phyloP scores from a whole-genome alignment of 78 protist species.

The Cyanophora paradoxa region DNA sequence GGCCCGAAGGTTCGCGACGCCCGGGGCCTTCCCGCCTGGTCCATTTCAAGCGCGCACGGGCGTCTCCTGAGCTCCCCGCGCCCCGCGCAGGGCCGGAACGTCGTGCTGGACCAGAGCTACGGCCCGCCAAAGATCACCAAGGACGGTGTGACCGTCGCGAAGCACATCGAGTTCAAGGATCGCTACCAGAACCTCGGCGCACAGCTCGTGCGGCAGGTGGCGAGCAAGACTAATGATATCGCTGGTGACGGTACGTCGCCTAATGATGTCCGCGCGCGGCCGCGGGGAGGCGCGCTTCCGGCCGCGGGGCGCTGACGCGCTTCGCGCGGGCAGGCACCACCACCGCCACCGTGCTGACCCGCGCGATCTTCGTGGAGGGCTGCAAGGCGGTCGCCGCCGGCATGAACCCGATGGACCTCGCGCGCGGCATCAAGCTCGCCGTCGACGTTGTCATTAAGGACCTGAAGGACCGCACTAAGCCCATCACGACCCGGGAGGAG shows the following conservation, averaged over 20 bases:
- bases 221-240: slow-evolving; percentile 93
- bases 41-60: too few species aligned
- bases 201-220: slow-evolving; percentile 78
- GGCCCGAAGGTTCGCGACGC: slow-evolving; percentile 95
- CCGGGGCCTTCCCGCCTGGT: not conserved
- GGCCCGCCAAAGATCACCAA: slow-evolving; percentile 98
- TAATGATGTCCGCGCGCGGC: too few species aligned
- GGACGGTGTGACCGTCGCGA: slow-evolving; percentile 99
- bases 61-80: too few species aligned
- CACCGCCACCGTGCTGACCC: slow-evolving; percentile 94
- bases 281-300: too few species aligned
- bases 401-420: slow-evolving; percentile 95
- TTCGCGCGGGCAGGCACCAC: too few species aligned
- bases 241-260: slow-evolving; percentile 92
- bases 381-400: slow-evolving; percentile 94
- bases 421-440: slow-evolving; percentile 89
- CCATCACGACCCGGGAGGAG: slow-evolving; percentile 85
- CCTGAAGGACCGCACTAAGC: slow-evolving; percentile 68
- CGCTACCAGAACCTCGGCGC: slow-evolving; percentile 93
- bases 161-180: slow-evolving; percentile 87
- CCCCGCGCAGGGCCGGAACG: slow-evolving; percentile 97
- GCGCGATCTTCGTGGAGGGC: slow-evolving; percentile 92
- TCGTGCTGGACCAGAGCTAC: slow-evolving; percentile 85
- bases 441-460: slow-evolving; percentile 66
- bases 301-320: too few species aligned